Evolutionary conservation across 2,329 filamentous ascomycete genomes (phyloP), one percentile per base, ranked within the genome.

Genomic region (Aspergillus cejpii): DNA sequence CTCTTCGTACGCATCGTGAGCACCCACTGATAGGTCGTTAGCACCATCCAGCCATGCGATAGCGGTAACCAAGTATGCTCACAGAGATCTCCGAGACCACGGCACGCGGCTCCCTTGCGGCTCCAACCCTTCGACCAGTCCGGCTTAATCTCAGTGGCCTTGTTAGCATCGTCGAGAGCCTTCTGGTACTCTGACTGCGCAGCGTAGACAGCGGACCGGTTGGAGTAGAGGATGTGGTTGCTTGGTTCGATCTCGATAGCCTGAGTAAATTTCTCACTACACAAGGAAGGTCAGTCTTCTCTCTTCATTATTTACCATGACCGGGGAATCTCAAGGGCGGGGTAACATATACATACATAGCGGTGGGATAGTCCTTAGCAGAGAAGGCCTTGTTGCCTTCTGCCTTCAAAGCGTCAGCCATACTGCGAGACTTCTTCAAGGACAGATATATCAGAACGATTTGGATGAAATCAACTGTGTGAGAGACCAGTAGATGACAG

Each of bases 81-180:
- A 80, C 77, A 59, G 17, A 97, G 77, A 65, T 98, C 88, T 41
- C 90, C 87, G 48, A 83, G 74, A 37, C 92, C 92, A 67, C 95
- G 92, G 26, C 90, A 77, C 44, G 92, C 92, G 52, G 89, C 84
- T 55, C 91, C 92, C 69, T 96, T 96, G 49, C 92, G 83, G 47
- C 86, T 84, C 85, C 88, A 96, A 55, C 92, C 92, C 73, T 97
- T 97, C 48, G 88, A 83, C 92, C 92, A 98, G 75, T 97, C 92
- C 10, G 91, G 85, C 77, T 98, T 97, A 67, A 98, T 75, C 70
- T 94, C 81, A 44, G 85, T 94, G 2, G 88, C 92, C 78, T 96
- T 96, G 64, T 84, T 84, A 46, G 92, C 92, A 76, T 98, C 92
- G 52, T 85, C 77, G 20, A 97, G 74, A 15, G 92, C 92, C 56